phyloP scores from a whole-genome alignment of 2,329 filamentous ascomycete genomes.

The Penicillium sp. region DNA sequence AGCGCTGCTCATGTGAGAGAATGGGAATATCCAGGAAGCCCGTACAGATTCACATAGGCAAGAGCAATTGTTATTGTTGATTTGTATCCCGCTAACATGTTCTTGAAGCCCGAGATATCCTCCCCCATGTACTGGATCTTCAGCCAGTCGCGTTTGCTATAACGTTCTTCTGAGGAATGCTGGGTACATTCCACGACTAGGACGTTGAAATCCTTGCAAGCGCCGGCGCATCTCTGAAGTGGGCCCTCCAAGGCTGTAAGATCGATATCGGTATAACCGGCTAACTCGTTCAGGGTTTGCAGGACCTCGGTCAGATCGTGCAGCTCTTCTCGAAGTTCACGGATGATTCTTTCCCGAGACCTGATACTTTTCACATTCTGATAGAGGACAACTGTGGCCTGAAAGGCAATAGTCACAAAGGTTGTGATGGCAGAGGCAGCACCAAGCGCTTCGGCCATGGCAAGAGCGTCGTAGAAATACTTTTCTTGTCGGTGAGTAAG shows the following conservation, averaged over 20 bases:
- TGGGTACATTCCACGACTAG: conserved; percentile 24
- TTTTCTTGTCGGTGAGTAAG: too few relatives aligned
- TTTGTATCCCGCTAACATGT: conserved; percentile 30
- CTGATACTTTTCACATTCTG: conserved; percentile 26
- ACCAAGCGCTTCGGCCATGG: too few relatives aligned
- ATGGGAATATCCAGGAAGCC: background rate
- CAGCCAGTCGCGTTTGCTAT: conserved; percentile 26
- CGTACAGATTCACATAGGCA: conserved; percentile 34
- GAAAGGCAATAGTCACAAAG: conserved; percentile 22
- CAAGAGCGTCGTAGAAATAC: too few relatives aligned
- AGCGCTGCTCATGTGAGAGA: conserved; percentile 11
- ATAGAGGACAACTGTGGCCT: conserved; percentile 29
- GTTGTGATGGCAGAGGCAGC: too few relatives aligned
- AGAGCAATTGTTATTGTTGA: conserved; percentile 35
- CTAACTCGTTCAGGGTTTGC: conserved; percentile 19
- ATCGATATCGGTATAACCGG: conserved; percentile 21
- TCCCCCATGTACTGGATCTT: conserved; percentile 21
- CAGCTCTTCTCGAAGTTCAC: conserved; percentile 28
- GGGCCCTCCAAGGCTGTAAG: conserved; percentile 28
- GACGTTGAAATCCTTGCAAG: conserved; percentile 26
- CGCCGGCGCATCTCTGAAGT: conserved; percentile 27
- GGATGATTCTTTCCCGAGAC: conserved; percentile 24
- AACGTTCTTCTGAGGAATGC: conserved; percentile 19
- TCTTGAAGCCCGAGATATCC: conserved; percentile 28
- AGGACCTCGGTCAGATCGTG: conserved; percentile 24